These are phyloP conservation scores for Phenoliferia sp. DNA, from an alignment of 1,284 basidiomycete species.

Conservation along the genomic window DNA sequence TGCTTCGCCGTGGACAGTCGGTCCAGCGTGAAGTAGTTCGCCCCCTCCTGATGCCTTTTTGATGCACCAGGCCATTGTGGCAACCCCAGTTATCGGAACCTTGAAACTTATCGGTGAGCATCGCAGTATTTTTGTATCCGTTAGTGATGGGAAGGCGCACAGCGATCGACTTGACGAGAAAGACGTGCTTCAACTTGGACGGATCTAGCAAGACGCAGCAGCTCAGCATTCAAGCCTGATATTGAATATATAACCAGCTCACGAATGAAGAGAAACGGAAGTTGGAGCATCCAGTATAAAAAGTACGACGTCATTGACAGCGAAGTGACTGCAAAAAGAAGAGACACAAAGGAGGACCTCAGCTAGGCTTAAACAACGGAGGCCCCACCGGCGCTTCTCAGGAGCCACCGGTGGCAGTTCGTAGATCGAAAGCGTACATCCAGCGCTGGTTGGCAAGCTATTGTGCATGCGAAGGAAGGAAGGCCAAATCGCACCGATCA, in stretches of 20 bases:
- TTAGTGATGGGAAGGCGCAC: not conserved
- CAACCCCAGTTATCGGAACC: constrained; percentile 53
- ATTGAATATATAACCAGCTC: not conserved
- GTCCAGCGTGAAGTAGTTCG: not conserved
- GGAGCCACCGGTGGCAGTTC: not conserved
- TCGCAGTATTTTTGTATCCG: not conserved
- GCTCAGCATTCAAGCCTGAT: not conserved
- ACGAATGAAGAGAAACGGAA: constrained; percentile 64
- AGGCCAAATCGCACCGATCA: constrained; percentile 31
- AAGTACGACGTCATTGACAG: constrained; percentile 66
- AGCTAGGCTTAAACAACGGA: too few species aligned
- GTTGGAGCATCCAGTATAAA: constrained; percentile 65
- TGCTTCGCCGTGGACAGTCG: constrained; percentile 3
- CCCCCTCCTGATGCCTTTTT: constrained; percentile 6
- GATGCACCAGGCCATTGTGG: constrained; percentile 4
- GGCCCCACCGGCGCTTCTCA: too few species aligned
- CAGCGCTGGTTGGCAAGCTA: constrained; percentile 37
- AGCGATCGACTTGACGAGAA: constrained; percentile 47
- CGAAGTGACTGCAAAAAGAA: constrained; percentile 50
- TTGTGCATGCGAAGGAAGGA: constrained; percentile 30
- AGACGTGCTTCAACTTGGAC: constrained; percentile 65
- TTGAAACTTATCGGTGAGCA: constrained; percentile 40
- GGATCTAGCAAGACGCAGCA: constrained; percentile 45
- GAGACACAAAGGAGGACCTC: too few species aligned
- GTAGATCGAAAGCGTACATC: constrained; percentile 21